A percentile compares a stretch with the other conserved stretches of the same genome.
These are phyloP conservation scores for Geranium brycei DNA, from an alignment of 345 rosid genomes.

Conservation along the genomic window DNA sequence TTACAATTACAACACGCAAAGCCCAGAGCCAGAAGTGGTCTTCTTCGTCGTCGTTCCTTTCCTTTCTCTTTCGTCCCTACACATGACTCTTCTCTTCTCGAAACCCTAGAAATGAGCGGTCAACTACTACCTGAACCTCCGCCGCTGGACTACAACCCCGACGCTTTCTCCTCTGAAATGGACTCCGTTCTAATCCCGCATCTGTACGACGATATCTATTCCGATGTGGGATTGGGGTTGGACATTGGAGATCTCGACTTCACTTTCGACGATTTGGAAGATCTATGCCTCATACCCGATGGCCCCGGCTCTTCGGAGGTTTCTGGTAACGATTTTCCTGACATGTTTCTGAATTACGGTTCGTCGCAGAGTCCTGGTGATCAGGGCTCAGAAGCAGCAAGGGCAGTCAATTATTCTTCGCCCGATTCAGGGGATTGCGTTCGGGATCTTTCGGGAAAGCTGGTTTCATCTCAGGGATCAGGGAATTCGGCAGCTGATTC, in stretches of 20 bases:
- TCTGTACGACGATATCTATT: conserved; percentile 26
- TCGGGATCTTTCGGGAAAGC: background rate
- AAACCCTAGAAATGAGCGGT: background rate
- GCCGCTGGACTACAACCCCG: background rate
- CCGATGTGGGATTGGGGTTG: conserved; percentile 14
- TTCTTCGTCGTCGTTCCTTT: no score
- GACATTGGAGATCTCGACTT: conserved; percentile 44
- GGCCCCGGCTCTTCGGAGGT: conserved; percentile 10
- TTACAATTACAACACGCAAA: no score
- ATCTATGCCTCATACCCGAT: conserved; percentile 43
- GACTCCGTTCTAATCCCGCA: conserved; percentile 45
- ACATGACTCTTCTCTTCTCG: no score
- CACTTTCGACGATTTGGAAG: conserved; percentile 56
- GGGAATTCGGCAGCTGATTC: conserved; percentile 27
- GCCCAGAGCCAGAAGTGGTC: no score
- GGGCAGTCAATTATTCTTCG: conserved; percentile 17
- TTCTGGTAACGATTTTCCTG: no score
- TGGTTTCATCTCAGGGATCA: conserved; percentile 38
- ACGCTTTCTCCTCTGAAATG: conserved; percentile 7
- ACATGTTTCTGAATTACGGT: no score
- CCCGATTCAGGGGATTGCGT: conserved; percentile 11
- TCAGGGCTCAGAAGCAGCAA: conserved; percentile 16
- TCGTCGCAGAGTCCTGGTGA: conserved; percentile 12
- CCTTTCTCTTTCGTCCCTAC: no score
- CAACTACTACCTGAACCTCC: conserved; percentile 11